Base-by-base conservation (phyloP, 169 alveolate genomes). In the Plasmodium fragile region DNA sequence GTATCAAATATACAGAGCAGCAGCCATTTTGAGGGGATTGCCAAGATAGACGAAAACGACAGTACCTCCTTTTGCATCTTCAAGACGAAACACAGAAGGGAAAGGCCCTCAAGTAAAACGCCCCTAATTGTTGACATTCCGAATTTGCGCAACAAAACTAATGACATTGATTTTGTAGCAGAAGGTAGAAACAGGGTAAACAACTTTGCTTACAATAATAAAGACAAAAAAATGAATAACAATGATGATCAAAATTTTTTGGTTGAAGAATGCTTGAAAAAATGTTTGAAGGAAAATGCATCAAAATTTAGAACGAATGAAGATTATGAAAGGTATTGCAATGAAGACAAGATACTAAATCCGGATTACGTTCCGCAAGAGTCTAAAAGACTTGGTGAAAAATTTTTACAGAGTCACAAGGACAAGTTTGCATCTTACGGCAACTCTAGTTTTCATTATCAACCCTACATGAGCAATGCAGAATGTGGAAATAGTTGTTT, bases 241-340 rank as follows among this genome's bases (percentile, higher is more conserved):
- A 41, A 87, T 59, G 75, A 65, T 65, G 93, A 87, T 18, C 72
- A 36, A 39, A 81, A 75, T 25, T 87, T 87, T 59, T 77, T 69
- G 70, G 82, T 78, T 77, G 84, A 87, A 39, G 93, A 87, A 22
- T 34, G 90, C 22, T 77, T 87, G 80, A 71, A 55, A 89, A 87
- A 87, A 55, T 75, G 89, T 13, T 43, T 87, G 89, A 87, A 87
- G 34, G 90, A 87, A 59, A 79, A 55, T 43, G 32, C 84, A 36
- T 52, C 89, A 39, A 75, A 87, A 30, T 87, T 87, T 59, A 52
- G 72, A 87, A 87, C 93, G 5, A 78, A 75, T 72, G 93, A 87
- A 78, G 93, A 87, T 55, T 87, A 55, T 87, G 93, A 87, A 87
- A 87, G 84, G 34, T 87, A 78, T 32, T 87, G 93, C 43, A 87